Conservation (phyloP, 192 early-diverging fungal species). For the Podila epicladia region DNA sequence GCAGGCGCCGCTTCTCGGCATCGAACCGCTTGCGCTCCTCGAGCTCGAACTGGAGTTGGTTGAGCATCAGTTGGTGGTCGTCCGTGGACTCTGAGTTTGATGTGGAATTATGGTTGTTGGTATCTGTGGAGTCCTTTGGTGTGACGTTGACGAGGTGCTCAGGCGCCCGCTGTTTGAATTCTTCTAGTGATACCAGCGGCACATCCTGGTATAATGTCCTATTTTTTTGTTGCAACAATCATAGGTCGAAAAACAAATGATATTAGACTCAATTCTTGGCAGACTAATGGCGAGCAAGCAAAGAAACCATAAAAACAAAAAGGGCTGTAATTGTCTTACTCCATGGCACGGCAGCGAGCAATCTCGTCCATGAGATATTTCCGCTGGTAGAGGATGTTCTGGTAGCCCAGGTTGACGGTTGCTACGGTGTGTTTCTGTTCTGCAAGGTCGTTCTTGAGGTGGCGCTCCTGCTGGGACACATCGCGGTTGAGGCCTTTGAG, state of each 20-base stretch:
- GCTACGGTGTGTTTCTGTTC: conserved; percentile 37
- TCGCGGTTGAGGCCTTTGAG: conserved; percentile 42
- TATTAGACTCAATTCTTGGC: background rate
- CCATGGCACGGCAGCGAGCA: conserved; percentile 44
- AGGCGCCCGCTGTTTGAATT: conserved; percentile 29
- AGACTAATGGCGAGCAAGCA: background rate
- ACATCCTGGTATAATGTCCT: conserved; percentile 49
- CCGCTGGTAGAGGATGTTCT: conserved; percentile 47
- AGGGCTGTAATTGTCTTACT: conserved; percentile 8
- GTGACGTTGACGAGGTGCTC: conserved; percentile 6
- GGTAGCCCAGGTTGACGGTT: conserved; percentile 32
- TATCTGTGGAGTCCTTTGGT: background rate
- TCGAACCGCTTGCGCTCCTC: conserved; percentile 45
- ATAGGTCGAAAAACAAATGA: background rate
- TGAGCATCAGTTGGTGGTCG: conserved; percentile 40
- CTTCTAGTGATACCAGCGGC: conserved; percentile 36
- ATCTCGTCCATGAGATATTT: conserved; percentile 49
- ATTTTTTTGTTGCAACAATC: background rate
- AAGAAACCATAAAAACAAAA: background rate
- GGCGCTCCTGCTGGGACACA: conserved; percentile 23
- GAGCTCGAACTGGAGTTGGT: conserved; percentile 45
- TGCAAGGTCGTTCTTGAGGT: conserved; percentile 31
- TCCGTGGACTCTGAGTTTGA: background rate
- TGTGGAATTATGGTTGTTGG: background rate
- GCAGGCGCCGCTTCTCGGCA: conserved; percentile 45